Conservation (phyloP, 1,284 basidiomycete species). For the Boletus mariae region DNA sequence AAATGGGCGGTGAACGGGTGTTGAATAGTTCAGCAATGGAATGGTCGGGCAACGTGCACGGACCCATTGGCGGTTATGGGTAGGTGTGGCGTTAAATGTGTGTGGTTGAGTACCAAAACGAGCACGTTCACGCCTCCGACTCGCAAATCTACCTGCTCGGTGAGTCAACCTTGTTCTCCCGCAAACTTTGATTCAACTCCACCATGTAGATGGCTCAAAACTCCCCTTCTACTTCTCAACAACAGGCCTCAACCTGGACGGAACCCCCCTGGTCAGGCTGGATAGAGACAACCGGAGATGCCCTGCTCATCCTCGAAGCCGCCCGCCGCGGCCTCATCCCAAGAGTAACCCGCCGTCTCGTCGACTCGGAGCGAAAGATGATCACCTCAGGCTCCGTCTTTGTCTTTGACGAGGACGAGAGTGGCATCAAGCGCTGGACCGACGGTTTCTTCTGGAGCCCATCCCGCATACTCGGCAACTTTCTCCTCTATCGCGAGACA, state of each 20-base stretch:
- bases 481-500: slow-evolving; percentile 90
- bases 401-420: slow-evolving; percentile 96
- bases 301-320: slow-evolving; percentile 93
- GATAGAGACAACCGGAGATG: slow-evolving; percentile 94
- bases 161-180: slow-evolving; percentile 56
- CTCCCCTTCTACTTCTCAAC: slow-evolving; percentile 27
- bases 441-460: slow-evolving; percentile 94
- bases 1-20: background rate
- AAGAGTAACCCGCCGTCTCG: slow-evolving; percentile 88
- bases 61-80: slow-evolving; percentile 29
- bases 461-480: slow-evolving; percentile 88
- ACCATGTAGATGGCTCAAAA: slow-evolving; percentile 40
- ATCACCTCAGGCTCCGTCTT: slow-evolving; percentile 94
- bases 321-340: slow-evolving; percentile 88
- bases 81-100: slow-evolving; percentile 26
- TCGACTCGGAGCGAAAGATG: slow-evolving; percentile 90
- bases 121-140: slow-evolving; percentile 45
- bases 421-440: slow-evolving; percentile 98
- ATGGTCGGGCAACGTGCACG: slow-evolving; percentile 15
- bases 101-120: slow-evolving; percentile 22
- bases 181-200: slow-evolving; percentile 49
- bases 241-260: slow-evolving; percentile 52
- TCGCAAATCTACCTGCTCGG: slow-evolving; percentile 52
- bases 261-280: slow-evolving; percentile 88
- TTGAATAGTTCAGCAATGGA: background rate